Percentiles rank a stretch among this genome's conserved stretches.
These are phyloP conservation scores for Quercus robur DNA, from an alignment of 306 rosid species.

Conservation along the genomic window DNA sequence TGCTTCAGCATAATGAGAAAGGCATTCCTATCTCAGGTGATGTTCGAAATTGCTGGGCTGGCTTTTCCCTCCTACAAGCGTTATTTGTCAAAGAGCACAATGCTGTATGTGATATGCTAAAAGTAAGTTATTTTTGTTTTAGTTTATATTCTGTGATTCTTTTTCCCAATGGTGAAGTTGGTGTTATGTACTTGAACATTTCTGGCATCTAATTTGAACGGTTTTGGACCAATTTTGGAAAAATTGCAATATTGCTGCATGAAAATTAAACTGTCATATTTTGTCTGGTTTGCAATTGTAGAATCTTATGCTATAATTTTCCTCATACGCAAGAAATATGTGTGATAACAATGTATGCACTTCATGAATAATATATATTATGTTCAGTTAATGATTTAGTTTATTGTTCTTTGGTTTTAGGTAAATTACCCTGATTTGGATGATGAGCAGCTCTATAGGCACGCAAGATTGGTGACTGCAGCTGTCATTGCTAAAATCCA, in stretches of 20 bases:
- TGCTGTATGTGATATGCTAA: conserved; percentile 63
- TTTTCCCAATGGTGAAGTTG: no score
- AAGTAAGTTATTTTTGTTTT: conserved; percentile 27
- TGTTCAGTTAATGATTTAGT: background rate
- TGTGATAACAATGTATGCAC: background rate
- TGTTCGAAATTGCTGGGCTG: conserved; percentile 79
- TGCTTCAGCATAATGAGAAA: conserved; percentile 60
- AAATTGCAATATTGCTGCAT: background rate
- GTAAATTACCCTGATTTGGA: conserved; percentile 45
- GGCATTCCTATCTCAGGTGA: conserved; percentile 77
- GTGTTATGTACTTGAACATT: background rate
- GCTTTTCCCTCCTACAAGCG: conserved; percentile 69
- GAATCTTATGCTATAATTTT: no score
- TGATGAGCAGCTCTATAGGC: conserved; percentile 66
- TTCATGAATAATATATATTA: background rate
- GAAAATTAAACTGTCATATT: no score
- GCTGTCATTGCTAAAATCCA: conserved; percentile 81
- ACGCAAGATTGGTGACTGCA: conserved; percentile 75
- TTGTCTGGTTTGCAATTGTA: no score
- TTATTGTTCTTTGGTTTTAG: conserved; percentile 28
- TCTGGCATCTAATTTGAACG: background rate
- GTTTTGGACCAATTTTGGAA: background rate
- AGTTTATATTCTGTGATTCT: background rate
- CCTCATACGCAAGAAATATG: background rate
- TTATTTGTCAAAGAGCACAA: conserved; percentile 72